phyloP scores from a whole-genome alignment of 257 asterid species.

The Fraxinus excelsior region DNA sequence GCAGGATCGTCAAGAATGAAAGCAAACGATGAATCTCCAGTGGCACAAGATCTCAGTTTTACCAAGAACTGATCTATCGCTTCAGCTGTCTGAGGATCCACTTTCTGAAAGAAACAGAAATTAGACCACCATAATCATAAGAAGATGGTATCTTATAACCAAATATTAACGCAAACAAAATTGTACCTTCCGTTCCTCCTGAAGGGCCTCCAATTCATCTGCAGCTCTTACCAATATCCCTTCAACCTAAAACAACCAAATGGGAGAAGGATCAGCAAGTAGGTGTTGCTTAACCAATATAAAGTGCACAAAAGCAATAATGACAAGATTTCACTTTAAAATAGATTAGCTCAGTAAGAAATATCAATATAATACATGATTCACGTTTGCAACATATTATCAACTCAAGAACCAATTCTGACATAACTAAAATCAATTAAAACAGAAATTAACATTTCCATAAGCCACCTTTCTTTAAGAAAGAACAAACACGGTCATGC shows the following conservation, averaged over 20 bases:
- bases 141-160: background rate
- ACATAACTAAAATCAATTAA: background rate
- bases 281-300: background rate
- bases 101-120: constrained; percentile 55
- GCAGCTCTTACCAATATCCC: constrained; percentile 85
- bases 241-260: constrained; percentile 61
- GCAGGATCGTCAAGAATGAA: constrained; percentile 90
- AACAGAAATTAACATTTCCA: background rate
- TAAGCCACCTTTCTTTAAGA: background rate
- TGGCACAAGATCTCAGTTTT: constrained; percentile 81
- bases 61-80: constrained; percentile 79
- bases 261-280: background rate
- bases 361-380: background rate
- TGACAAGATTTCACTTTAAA: background rate
- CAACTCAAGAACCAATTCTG: background rate
- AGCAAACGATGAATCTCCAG: constrained; percentile 67
- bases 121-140: constrained; percentile 14
- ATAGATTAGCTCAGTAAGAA: background rate
- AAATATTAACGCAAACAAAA: constrained; percentile 22
- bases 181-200: constrained; percentile 89
- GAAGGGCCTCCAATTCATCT: constrained; percentile 77
- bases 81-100: constrained; percentile 76
- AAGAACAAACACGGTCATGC: background rate
- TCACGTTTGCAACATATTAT: background rate
- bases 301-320: background rate